Evolutionary conservation across 768 basidiomycete species (phyloP), one percentile per base, ranked within the genome.

Genomic region (Trametes coccinea): DNA sequence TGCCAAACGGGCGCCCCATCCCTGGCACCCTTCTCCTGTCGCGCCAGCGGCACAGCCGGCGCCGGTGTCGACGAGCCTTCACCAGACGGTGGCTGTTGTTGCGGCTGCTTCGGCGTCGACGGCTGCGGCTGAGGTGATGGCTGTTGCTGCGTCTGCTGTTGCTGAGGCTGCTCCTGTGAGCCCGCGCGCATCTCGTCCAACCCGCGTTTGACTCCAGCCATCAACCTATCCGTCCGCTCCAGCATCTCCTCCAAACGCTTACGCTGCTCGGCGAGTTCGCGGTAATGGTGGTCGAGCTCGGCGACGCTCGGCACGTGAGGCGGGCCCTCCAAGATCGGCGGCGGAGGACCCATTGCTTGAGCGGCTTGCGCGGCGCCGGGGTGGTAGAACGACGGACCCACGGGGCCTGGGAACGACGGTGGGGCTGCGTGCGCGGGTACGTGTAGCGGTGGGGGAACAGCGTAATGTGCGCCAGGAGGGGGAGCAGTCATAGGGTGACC

Each of bases 271-370:
- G 76, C 74, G 56, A 94, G 78, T 67, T 87, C 82, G 17, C 74
- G 67, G 67, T 90, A 92, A 71, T 93, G 92, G 57, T 84, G 77
- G 73, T 88, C 88, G 64, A 93, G 75, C 65, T 93, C 92, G 6
- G 68, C 69, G 53, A 82, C 67, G 14, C 83, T 85, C 50, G 82
- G 82, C 14, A 83, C 64, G 37, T 62, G 64, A n/a, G 64, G 56
- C 14, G 59, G 52, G 16, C 59, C 65, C 16, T 59, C 60, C 50
- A 60, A 50, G 29, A 44, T 37, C 34, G 48, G 60, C 10, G 53
- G 60, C 40, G 54, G 67, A 4, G 65, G 61, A 17, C 47, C 40
- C 33, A 49, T 46, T 9, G 59, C 14, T 40, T 17, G 44, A 16
- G 57, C 39, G 41, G 34, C 29, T 41, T 40, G 31, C 29, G 40